Base-by-base conservation (phyloP, 495 filamentous ascomycete genomes). In the Aspergillus bertholletiae region DNA sequence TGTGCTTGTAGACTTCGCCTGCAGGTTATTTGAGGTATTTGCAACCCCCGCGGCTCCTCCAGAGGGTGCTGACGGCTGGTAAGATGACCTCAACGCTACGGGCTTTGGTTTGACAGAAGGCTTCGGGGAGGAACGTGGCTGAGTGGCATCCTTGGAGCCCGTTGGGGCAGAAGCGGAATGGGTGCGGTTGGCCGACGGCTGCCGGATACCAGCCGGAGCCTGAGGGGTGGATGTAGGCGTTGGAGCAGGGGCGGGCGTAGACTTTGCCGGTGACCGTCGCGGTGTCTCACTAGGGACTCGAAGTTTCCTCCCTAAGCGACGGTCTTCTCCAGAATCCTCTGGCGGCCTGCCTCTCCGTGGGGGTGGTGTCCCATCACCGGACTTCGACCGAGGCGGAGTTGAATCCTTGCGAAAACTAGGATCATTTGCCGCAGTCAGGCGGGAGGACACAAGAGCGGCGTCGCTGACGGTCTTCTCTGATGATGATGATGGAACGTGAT, bases 31-130 rank as follows among this genome's bases (percentile, higher is more conserved):
- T 3, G 58, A 53, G 9, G 45, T 28, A 47, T 55, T 57, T 28
- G 39, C 22, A 30, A 61, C 51, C 9, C 45, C 55, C 22, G 40
- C 57, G 49, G 57, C 47, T 32, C 52, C 51, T 20, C 61, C 66
- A n/a, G 64, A 62, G 21, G 69, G 58, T 13, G 58, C 46, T 6
- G 63, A 55, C 18, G 65, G 62, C 23, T 56, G 62, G 17, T 63
- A 58, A 12, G 72, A 59, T n/a, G 75, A 59, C 30, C 69, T 60
- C 39, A 75, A 49, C 0, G 57, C 62, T 15, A 61, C 65, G 21
- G 73, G 71, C 40, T 74, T 69, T 21, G 68, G 70, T 58, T 74
- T 70, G 50, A 74, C 41, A 55, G 70, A 63, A 51, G 73, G 68
- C 57, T 69, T 72, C 15, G 72, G 48, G 35, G 57, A 56, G 28